Conservation (phyloP, 192 early-diverging fungal genomes). For the Backusella westeae region DNA sequence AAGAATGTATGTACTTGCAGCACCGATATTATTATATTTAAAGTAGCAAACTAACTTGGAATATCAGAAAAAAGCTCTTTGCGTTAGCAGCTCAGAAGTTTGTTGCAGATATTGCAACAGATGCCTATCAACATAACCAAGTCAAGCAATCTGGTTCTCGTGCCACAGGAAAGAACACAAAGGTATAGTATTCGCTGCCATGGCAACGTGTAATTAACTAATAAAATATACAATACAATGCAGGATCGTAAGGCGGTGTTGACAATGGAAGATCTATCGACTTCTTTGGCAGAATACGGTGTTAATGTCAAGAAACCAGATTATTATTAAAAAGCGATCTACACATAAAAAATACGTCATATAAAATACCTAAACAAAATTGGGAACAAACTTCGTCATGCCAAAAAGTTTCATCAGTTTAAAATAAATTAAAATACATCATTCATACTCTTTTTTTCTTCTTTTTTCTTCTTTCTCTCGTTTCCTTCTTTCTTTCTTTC, state of each 20-base stretch:
- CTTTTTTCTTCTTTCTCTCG: background rate
- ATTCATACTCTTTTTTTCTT: background rate
- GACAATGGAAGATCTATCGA: conserved; percentile 90
- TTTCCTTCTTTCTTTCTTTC: background rate
- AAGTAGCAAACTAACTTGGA: background rate
- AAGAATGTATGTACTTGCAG: conserved; percentile 43
- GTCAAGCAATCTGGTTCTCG: conserved; percentile 62
- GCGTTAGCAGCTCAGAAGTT: conserved; percentile 87
- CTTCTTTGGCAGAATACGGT: conserved; percentile 88
- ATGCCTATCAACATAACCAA: conserved; percentile 81
- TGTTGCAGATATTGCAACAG: conserved; percentile 80
- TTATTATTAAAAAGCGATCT: conserved; percentile 62
- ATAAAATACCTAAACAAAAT: background rate
- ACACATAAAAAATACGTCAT: background rate
- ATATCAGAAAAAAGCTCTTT: conserved; percentile 67
- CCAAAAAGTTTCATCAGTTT: conserved; percentile 8
- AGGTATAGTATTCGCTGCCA: background rate
- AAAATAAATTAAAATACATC: background rate
- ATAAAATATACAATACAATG: background rate
- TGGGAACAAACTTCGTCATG: conserved; percentile 2
- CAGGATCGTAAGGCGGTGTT: conserved; percentile 85
- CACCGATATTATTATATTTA: no score
- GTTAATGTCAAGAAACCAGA: conserved; percentile 96
- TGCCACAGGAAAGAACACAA: conserved; percentile 36
- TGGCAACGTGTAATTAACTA: background rate